These are phyloP conservation scores for Brassica incana DNA, from an alignment of 345 rosid genomes.

Conservation along the genomic window DNA sequence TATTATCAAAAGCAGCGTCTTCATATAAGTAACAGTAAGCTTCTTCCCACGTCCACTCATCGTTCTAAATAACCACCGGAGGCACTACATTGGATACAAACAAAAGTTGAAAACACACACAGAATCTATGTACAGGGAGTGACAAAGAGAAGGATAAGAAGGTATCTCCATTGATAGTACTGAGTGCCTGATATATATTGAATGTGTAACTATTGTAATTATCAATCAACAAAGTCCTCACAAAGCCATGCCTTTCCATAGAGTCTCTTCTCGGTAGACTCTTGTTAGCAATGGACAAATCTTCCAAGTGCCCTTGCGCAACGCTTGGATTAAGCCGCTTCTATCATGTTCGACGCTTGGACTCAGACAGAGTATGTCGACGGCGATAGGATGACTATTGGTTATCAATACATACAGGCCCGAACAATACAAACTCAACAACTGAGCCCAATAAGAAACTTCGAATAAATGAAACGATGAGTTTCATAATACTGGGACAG, in stretches of 20 bases:
- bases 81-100: constrained; percentile 50
- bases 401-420: too few species aligned
- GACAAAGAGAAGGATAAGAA: background rate
- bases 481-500: too few species aligned
- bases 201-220: constrained; percentile 94
- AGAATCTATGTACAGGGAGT: background rate
- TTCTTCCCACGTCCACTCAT: constrained; percentile 85
- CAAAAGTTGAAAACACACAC: background rate
- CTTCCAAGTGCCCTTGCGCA: too few species aligned
- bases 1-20: constrained; percentile 65
- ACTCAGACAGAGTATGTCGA: too few species aligned
- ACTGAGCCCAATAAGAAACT: too few species aligned
- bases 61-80: constrained; percentile 81
- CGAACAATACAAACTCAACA: too few species aligned
- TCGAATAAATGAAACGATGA: too few species aligned
- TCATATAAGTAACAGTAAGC: constrained; percentile 55
- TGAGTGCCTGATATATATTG: constrained; percentile 80
- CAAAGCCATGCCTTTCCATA: constrained; percentile 51
- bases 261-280: constrained; percentile 46
- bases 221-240: constrained; percentile 87
- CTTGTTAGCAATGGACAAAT: constrained; percentile 31
- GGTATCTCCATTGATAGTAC: constrained; percentile 82
- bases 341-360: too few species aligned
- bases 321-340: too few species aligned
- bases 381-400: too few species aligned